These are phyloP conservation scores for Thielaviopsis euricoi DNA, from an alignment of 2,329 filamentous ascomycete genomes.

Conservation along the genomic window DNA sequence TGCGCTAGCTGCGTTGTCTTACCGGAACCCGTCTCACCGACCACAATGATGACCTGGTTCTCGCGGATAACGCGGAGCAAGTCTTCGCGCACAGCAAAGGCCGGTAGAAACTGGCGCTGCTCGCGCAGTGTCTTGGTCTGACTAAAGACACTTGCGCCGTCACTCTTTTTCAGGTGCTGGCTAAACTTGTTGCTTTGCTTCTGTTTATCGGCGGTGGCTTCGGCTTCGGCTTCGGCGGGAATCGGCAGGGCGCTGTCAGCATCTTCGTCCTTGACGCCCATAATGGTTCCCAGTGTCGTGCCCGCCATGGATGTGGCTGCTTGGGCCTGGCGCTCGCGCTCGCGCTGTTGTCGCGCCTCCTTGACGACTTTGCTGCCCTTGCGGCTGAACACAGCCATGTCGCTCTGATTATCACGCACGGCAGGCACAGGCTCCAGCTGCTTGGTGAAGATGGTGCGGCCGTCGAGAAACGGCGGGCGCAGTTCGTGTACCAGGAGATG, in stretches of 20 bases:
- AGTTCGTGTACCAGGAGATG: conserved; percentile 89
- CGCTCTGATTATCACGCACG: conserved; percentile 83
- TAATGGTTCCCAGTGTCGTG: conserved; percentile 81
- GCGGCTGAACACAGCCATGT: conserved; percentile 95
- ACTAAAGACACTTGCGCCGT: conserved; percentile 80
- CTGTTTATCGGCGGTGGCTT: neutral
- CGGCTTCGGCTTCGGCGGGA: conserved; percentile 45
- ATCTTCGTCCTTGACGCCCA: conserved; percentile 84
- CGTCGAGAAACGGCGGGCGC: conserved; percentile 85
- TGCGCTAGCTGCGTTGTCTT: conserved; percentile 97
- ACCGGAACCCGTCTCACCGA: conserved; percentile 91
- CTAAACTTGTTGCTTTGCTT: conserved; percentile 53
- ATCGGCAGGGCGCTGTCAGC: conserved; percentile 76
- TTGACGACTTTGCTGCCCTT: conserved; percentile 90
- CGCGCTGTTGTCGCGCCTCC: conserved; percentile 79
- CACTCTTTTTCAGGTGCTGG: conserved; percentile 72
- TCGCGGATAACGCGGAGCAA: conserved; percentile 81
- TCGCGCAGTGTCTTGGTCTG: conserved; percentile 79
- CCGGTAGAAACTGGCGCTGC: conserved; percentile 83
- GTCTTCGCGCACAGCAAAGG: conserved; percentile 91
- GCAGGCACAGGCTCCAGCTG: conserved; percentile 90
- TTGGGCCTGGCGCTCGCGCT: conserved; percentile 85
- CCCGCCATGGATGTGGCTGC: conserved; percentile 87
- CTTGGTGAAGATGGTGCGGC: conserved; percentile 90
- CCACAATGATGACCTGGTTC: conserved; percentile 92